Conservation (phyloP, 2,329 filamentous ascomycete species). For the Claviceps sp. region DNA sequence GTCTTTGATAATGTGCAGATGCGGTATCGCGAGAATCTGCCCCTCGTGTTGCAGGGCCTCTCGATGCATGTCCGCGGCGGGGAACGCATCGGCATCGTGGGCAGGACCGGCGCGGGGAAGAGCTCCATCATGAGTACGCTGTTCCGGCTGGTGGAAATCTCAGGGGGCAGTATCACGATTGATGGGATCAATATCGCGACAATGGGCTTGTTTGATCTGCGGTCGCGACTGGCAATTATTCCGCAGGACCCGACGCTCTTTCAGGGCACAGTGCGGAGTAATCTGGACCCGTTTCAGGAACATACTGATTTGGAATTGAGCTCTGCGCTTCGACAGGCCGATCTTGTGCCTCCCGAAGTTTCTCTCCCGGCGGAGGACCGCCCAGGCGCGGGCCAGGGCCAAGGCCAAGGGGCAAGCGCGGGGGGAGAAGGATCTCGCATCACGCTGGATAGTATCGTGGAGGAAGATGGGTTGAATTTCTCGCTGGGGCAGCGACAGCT, state of each 20-base stretch:
- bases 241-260: constrained; percentile 78
- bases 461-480: constrained; percentile 94
- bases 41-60: constrained; percentile 58
- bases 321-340: constrained; percentile 64
- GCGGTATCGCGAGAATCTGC: constrained; percentile 60
- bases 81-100: constrained; percentile 70
- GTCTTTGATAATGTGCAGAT: constrained; percentile 63
- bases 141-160: constrained; percentile 61
- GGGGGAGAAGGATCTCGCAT: constrained; percentile 53
- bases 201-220: constrained; percentile 61
- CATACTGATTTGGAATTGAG: constrained; percentile 67
- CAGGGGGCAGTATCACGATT: constrained; percentile 47
- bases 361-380: constrained; percentile 56
- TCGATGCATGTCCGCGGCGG: constrained; percentile 60
- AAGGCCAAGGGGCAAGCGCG: constrained; percentile 28
- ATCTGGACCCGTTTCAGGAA: constrained; percentile 70
- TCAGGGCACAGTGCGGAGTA: constrained; percentile 64
- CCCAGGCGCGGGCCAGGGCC: constrained; percentile 20
- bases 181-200: constrained; percentile 58
- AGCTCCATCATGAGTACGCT: constrained; percentile 73
- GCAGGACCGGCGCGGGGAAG: constrained; percentile 72
- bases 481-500: constrained; percentile 89
- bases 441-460: constrained; percentile 71
- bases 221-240: constrained; percentile 67
- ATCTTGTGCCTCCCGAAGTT: constrained; percentile 47